A percentile compares a stretch with the other conserved stretches of the same genome.
Conservation (phyloP, 257 asterid genomes). For the Haberlea rhodopensis region DNA sequence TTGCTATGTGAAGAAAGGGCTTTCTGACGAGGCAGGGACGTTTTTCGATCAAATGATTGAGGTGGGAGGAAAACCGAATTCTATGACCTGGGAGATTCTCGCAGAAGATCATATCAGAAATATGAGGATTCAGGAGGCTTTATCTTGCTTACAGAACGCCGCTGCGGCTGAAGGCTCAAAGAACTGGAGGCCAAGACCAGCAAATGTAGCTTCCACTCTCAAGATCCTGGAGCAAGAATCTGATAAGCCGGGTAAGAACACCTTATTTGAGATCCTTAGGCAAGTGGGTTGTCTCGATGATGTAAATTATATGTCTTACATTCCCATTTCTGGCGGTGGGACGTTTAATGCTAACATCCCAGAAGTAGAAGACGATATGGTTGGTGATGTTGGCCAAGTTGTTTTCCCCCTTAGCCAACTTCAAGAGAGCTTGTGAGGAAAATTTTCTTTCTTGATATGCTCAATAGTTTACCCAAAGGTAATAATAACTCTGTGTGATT, state of each 20-base stretch:
- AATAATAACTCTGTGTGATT: background rate
- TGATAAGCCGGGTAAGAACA: slow-evolving; percentile 48
- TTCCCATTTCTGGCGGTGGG: slow-evolving; percentile 35
- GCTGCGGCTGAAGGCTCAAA: slow-evolving; percentile 49
- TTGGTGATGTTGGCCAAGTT: slow-evolving; percentile 33
- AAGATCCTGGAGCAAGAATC: slow-evolving; percentile 51
- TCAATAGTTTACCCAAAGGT: slow-evolving; percentile 17
- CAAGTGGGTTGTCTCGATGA: slow-evolving; percentile 60
- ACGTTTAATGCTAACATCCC: slow-evolving; percentile 19
- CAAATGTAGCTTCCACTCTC: slow-evolving; percentile 47
- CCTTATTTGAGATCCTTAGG: slow-evolving; percentile 47
- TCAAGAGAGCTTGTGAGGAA: slow-evolving; percentile 56
- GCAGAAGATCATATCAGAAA: slow-evolving; percentile 63
- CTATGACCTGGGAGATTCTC: slow-evolving; percentile 82
- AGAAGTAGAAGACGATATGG: slow-evolving; percentile 27
- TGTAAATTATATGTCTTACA: slow-evolving; percentile 45
- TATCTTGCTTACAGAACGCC: slow-evolving; percentile 73
- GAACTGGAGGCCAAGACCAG: slow-evolving; percentile 75
- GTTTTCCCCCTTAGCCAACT: slow-evolving; percentile 48
- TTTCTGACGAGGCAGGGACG: slow-evolving; percentile 46
- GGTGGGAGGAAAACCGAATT: slow-evolving; percentile 70
- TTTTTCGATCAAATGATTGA: slow-evolving; percentile 63
- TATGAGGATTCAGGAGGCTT: slow-evolving; percentile 55
- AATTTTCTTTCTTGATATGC: slow-evolving; percentile 9
- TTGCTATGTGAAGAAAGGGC: slow-evolving; percentile 60